Conservation (phyloP, 2,329 filamentous ascomycete species). For the Verticillium albo-atrum region DNA sequence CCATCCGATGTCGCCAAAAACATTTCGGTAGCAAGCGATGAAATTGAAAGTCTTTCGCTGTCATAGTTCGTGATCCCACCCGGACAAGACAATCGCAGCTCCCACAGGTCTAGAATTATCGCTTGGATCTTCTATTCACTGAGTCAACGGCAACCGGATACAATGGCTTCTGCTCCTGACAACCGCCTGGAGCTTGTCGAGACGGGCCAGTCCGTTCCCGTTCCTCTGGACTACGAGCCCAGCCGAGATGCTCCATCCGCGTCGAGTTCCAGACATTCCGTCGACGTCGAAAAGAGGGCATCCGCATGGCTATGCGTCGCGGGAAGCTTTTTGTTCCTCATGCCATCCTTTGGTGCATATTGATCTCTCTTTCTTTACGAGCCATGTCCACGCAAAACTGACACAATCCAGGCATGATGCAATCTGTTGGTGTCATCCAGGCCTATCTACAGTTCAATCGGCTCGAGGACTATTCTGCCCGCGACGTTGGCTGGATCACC, state of each 20-base stretch:
- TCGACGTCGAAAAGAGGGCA: conserved; percentile 7
- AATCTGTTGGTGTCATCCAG: conserved; percentile 42
- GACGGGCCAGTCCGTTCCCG: background rate
- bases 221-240: background rate
- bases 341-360: conserved; percentile 8
- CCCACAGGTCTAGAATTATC: background rate
- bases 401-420: conserved; percentile 35
- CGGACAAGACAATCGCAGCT: background rate
- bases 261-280: background rate
- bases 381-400: background rate
- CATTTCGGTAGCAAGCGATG: background rate
- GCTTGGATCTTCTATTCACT: background rate
- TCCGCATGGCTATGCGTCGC: conserved; percentile 9
- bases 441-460: conserved; percentile 40
- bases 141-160: background rate
- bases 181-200: background rate
- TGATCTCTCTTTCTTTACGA: background rate
- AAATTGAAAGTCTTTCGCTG: background rate
- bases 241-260: background rate
- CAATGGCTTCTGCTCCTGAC: background rate
- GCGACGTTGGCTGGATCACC: conserved; percentile 45
- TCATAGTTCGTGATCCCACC: background rate
- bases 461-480: conserved; percentile 31
- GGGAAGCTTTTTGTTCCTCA: conserved; percentile 9
- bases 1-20: background rate